Conservation (phyloP, 805 yeast species). For the Saturnispora hagleri region DNA sequence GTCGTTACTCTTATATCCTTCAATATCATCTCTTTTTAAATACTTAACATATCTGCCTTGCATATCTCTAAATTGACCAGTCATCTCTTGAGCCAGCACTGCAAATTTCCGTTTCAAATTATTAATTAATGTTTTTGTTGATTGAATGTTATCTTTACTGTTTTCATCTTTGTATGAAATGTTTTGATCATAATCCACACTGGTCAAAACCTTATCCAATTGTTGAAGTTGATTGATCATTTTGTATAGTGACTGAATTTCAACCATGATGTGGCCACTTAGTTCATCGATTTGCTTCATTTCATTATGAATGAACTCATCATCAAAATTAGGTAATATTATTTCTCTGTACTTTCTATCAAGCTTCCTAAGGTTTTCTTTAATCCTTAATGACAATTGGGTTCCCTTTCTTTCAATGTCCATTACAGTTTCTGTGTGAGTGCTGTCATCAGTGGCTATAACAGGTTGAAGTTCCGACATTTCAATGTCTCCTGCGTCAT, state of each 20-base stretch:
- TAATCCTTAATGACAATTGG: conserved; percentile 31
- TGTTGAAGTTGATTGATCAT: conserved; percentile 58
- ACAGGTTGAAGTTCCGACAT: not conserved
- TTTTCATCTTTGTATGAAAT: conserved; percentile 2
- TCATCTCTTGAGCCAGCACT: conserved; percentile 66
- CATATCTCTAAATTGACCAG: conserved; percentile 71
- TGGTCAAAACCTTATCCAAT: conserved; percentile 11
- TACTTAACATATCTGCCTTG: conserved; percentile 86
- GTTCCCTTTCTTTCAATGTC: conserved; percentile 12
- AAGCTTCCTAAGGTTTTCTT: conserved; percentile 46
- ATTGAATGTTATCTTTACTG: not conserved
- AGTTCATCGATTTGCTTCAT: conserved; percentile 51
- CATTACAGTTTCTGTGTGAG: conserved; percentile 9
- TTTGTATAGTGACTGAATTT: conserved; percentile 71
- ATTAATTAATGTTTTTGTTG: conserved; percentile 43
- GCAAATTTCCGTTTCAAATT: conserved; percentile 85
- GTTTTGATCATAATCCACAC: not conserved
- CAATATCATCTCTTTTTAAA: conserved; percentile 61
- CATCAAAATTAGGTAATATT: conserved; percentile 80
- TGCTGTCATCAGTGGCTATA: not conserved
- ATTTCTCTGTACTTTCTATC: conserved; percentile 70
- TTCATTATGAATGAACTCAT: conserved; percentile 65
- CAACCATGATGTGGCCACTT: conserved; percentile 63
- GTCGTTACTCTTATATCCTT: conserved; percentile 15
- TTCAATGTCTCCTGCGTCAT: conserved; percentile 8